phyloP scores from a whole-genome alignment of 2,329 filamentous ascomycete species.

The Lachnellula hyalina region DNA sequence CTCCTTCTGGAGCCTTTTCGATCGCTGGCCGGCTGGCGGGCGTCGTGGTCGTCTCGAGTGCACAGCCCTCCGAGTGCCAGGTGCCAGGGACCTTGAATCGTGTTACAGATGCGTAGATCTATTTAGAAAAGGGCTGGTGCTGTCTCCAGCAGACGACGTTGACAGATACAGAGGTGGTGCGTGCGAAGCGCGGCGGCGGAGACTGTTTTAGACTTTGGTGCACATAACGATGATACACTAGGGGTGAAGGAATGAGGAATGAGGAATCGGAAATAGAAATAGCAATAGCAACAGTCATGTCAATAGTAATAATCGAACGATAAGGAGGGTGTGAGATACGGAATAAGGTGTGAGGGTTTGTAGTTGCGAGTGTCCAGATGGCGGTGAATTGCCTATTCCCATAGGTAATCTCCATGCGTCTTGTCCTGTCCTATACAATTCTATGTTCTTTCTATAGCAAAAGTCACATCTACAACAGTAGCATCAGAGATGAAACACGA shows the following conservation, averaged over 20 bases:
- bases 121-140: neutral
- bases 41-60: constrained; percentile 10
- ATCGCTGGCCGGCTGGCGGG: constrained; percentile 2
- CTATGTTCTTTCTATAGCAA: too few species aligned
- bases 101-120: constrained; percentile 7
- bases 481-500: neutral
- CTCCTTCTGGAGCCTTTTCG: neutral
- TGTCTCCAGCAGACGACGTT: neutral
- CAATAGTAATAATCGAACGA: too few species aligned
- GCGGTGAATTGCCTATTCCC: neutral
- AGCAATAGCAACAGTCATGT: too few species aligned
- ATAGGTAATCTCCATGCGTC: neutral
- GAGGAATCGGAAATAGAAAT: too few species aligned
- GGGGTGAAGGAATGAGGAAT: neutral
- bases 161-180: neutral
- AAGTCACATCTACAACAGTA: neutral
- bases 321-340: too few species aligned
- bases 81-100: constrained; percentile 5
- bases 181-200: neutral
- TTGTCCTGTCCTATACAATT: neutral
- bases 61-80: constrained; percentile 11
- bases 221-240: neutral
- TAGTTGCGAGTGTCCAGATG: neutral
- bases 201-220: neutral
- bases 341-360: too few species aligned